phyloP scores from a whole-genome alignment of 345 rosid species.

The Ceriops zippeliana region DNA sequence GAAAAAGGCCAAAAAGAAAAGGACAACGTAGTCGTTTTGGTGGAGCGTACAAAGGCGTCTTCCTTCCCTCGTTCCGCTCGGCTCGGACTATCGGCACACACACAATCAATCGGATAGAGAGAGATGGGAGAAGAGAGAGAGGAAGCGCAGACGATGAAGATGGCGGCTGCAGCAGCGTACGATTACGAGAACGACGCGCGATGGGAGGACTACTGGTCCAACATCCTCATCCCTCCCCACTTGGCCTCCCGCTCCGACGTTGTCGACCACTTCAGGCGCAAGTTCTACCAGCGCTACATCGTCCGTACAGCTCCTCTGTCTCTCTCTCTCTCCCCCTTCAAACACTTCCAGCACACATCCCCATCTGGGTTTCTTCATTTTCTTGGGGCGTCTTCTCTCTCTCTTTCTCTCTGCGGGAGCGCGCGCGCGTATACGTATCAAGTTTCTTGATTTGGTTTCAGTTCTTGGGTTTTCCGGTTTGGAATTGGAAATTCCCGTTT shows the following conservation, averaged over 20 bases:
- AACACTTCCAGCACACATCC: background rate
- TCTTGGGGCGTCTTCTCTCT: background rate
- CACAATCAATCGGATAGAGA: background rate
- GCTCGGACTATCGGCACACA: background rate
- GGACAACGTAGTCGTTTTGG: no score
- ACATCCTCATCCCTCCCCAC: conserved; percentile 85
- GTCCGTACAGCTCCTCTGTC: conserved; percentile 32
- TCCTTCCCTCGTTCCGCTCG: no score
- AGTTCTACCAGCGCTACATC: conserved; percentile 89
- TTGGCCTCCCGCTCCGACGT: conserved; percentile 89
- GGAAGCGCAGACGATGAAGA: conserved; percentile 79
- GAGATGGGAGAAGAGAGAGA: conserved; percentile 72
- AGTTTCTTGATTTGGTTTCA: background rate
- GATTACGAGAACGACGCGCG: conserved; percentile 84
- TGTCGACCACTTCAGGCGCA: conserved; percentile 81
- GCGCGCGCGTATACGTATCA: no score
- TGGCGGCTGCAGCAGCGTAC: conserved; percentile 72
- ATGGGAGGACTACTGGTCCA: conserved; percentile 95
- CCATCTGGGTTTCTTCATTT: background rate
- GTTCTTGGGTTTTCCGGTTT: background rate
- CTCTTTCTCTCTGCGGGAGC: background rate
- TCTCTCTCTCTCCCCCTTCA: no score
- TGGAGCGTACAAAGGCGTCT: no score
- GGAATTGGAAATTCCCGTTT: background rate
- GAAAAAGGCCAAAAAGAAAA: no score